phyloP scores from a whole-genome alignment of 345 rosid genomes.

The Citrus sinensis region DVS_A1.0 CM039162.1:20614501-20615000 shows the following conservation, averaged over 20 bases:
- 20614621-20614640: not conserved
- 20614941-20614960: conserved; percentile 37
- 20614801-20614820: conserved; percentile 45
- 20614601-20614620: not conserved
- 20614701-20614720: not conserved
- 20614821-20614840: conserved; percentile 22
- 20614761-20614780: conserved; percentile 13
- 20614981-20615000: conserved; percentile 9
- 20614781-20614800: conserved; percentile 18
- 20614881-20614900: conserved; percentile 34
- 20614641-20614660: conserved; percentile 3
- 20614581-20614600: not conserved
- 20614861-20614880: conserved; percentile 32
- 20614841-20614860: conserved; percentile 26
- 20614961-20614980: conserved; percentile 32
- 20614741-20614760: not conserved
- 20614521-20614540: conserved; percentile 17
- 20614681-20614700: not conserved
- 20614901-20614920: conserved; percentile 32
- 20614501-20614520: conserved; percentile 19
- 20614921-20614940: conserved; percentile 24
- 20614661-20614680: not conserved
- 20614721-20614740: not conserved
- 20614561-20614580: conserved; percentile 16
- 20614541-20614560: conserved; percentile 36